Evolutionary conservation across 805 yeast genomes (phyloP), one percentile per base, ranked within the genome.

Genomic region (Candida nemodendra): DNA sequence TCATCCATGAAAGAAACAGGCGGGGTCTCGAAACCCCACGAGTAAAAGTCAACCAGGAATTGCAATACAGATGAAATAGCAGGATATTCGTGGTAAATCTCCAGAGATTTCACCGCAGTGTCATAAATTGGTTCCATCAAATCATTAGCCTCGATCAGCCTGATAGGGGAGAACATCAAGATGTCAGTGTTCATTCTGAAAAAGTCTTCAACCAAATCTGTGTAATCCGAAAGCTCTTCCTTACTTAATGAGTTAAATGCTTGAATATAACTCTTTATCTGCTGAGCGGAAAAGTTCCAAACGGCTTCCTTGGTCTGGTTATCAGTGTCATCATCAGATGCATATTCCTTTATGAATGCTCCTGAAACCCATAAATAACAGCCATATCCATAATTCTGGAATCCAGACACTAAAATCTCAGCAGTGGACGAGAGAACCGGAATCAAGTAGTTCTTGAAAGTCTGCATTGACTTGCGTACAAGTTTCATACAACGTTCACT

Each of bases 321-420:
- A 2, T 56, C 34, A 6, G 43, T 71, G n/a, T 64, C 61, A 18
- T 62, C 64, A 41, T 67, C 73, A 31, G 72, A 78, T 47, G 79
- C 82, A 48, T 72, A 90, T 43, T 86, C 91, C 39, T 85, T 77
- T 36, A 85, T 78, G 18, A 89, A 66, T 8, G 84, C 71, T 7
- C 96, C 97, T 2, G 95, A 81, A 11, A 86, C 91, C 93, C 95
- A 90, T 39, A 90, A 64, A 56, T 83, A 89, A 57, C 95, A 86
- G 4, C 96, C 97, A 53, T 66, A 76, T 24, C 79, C 75, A 15
- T 83, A 82, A 18, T 65, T 64, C 30, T 78, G 71, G 64, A 88
- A 90, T 1, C 95, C 93, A 26, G 71, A 70, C 15, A 77, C 81
- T 38, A 89, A 69, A 33, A 81, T 62, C 38, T 74, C 79, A 1